phyloP scores from a whole-genome alignment of 345 rosid species.

The Sisymbrium altissimum region DNA sequence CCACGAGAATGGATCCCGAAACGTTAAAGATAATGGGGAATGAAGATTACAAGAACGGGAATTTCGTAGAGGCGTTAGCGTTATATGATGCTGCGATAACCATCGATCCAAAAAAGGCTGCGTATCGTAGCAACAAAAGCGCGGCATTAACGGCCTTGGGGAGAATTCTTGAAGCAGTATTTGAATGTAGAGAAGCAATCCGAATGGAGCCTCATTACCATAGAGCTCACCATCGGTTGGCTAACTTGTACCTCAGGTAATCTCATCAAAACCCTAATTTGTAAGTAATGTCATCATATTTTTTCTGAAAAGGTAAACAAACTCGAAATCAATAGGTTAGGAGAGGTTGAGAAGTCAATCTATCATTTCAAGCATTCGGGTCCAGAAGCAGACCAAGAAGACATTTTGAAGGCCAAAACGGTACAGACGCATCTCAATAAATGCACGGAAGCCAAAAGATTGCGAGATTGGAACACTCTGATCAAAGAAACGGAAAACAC shows the following conservation, averaged over 20 bases:
- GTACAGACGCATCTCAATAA: constrained; percentile 57
- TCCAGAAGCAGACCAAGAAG: constrained; percentile 68
- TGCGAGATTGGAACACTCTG: constrained; percentile 63
- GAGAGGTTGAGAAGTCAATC: constrained; percentile 74
- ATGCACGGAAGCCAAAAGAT: constrained; percentile 66
- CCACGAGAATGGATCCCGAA: constrained; percentile 94
- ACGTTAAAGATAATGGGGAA: constrained; percentile 88
- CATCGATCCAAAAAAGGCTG: constrained; percentile 76
- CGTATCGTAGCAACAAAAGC: constrained; percentile 85
- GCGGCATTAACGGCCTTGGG: constrained; percentile 86
- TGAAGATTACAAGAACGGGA: constrained; percentile 92
- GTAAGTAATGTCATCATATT: background rate
- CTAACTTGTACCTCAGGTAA: constrained; percentile 72
- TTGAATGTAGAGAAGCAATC: constrained; percentile 88
- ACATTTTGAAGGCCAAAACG: constrained; percentile 54
- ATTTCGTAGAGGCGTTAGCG: constrained; percentile 74
- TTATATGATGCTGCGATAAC: constrained; percentile 88
- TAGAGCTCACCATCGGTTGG: constrained; percentile 89
- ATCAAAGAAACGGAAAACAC: constrained; percentile 55
- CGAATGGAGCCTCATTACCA: constrained; percentile 82
- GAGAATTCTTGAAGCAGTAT: constrained; percentile 73
- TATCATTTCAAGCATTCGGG: constrained; percentile 83
- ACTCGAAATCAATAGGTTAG: constrained; percentile 47
- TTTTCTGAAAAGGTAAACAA: background rate
- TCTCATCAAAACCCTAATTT: constrained; percentile 6